Evolutionary conservation across 23 red algal species (phyloP).

Genomic region (Gracilaria caudata): DNA sequence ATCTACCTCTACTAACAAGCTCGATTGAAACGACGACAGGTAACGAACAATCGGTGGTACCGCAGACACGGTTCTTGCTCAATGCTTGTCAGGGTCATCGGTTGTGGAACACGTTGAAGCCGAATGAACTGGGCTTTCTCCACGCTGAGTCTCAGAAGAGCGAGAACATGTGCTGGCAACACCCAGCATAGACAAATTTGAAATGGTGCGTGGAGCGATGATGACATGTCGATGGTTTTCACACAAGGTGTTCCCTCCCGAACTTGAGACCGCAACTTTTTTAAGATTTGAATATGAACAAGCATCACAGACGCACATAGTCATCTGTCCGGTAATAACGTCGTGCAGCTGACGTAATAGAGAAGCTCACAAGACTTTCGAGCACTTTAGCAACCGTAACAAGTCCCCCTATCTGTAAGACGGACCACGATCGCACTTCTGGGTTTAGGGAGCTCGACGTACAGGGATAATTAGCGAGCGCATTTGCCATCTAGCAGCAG

Average conservation of each 20-base stretch:
- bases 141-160: not conserved
- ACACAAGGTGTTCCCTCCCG: not conserved
- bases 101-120: not conserved
- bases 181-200: not conserved
- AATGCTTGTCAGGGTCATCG: constrained; percentile 16
- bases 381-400: not conserved
- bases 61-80: not conserved
- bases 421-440: not conserved
- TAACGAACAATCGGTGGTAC: not conserved
- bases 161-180: constrained; percentile 4
- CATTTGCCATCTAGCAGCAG: not conserved
- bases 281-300: constrained; percentile 10
- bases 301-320: not conserved
- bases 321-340: not conserved
- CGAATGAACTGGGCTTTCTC: not conserved
- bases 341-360: not conserved
- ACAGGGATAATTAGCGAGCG: not conserved
- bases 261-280: not conserved
- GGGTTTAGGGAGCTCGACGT: not conserved
- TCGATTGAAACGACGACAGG: not conserved
- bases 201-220: not conserved
- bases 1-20: not conserved
- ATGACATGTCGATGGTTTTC: not conserved
- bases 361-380: not conserved
- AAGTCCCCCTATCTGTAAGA: not conserved